Conservation (phyloP, 306 rosid genomes). For the Neltuma alba region DNA sequence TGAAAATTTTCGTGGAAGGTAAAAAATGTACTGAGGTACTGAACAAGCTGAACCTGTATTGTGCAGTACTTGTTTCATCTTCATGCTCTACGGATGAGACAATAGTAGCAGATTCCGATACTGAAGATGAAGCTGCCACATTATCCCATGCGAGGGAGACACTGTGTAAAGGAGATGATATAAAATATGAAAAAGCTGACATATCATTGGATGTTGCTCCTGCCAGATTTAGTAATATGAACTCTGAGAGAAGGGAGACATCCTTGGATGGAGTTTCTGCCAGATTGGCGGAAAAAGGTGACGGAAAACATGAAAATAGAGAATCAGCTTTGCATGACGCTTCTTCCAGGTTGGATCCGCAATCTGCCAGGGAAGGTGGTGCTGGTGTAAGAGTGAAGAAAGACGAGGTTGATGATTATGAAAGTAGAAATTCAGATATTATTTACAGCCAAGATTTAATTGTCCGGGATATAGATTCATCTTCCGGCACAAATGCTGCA, state of each 20-base stretch:
- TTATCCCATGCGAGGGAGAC: constrained; percentile 49
- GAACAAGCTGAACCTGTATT: constrained; percentile 29
- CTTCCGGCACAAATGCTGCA: constrained; percentile 30
- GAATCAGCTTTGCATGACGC: constrained; percentile 36
- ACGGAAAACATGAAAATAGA: constrained; percentile 27
- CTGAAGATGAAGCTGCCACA: constrained; percentile 71
- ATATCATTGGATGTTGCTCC: constrained; percentile 33
- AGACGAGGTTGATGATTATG: constrained; percentile 55
- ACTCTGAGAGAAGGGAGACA: constrained; percentile 31
- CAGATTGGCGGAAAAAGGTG: constrained; percentile 26
- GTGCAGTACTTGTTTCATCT: constrained; percentile 83
- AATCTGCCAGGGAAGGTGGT: constrained; percentile 37
- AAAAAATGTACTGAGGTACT: constrained; percentile 1
- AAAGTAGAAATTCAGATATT: constrained; percentile 49
- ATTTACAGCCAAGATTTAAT: constrained; percentile 61
- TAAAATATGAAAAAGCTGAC: constrained; percentile 32
- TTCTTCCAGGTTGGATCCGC: constrained; percentile 35
- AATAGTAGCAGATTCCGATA: constrained; percentile 82
- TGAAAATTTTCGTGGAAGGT: constrained; percentile 10
- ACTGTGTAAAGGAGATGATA: constrained; percentile 30
- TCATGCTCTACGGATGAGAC: constrained; percentile 94
- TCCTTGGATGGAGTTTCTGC: constrained; percentile 37
- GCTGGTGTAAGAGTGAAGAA: constrained; percentile 40
- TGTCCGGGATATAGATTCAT: constrained; percentile 54
- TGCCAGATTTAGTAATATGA: constrained; percentile 18